These are phyloP conservation scores for Scleroderma bovista DNA, from an alignment of 768 basidiomycete species.

Conservation along the genomic window DNA sequence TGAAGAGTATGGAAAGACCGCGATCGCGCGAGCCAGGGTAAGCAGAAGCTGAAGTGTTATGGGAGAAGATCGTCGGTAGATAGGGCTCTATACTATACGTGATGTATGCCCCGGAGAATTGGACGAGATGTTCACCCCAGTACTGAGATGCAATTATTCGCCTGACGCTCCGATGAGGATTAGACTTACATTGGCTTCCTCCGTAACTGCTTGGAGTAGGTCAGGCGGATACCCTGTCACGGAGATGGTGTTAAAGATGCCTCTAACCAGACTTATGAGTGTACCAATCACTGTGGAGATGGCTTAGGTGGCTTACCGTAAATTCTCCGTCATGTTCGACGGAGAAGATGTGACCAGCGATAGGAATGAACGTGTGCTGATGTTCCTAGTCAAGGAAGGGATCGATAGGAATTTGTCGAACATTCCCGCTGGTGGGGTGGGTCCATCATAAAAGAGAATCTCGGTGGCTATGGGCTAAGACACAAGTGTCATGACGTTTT, in stretches of 20 bases:
- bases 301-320: neutral
- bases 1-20: constrained; percentile 38
- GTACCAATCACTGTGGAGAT: neutral
- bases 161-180: constrained; percentile 35
- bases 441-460: constrained; percentile 51
- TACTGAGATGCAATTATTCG: constrained; percentile 26
- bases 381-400: neutral
- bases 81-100: constrained; percentile 51
- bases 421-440: neutral
- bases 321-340: neutral
- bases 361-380: neutral
- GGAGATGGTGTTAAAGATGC: constrained; percentile 5
- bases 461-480: constrained; percentile 16
- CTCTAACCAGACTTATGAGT: neutral
- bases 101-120: constrained; percentile 32
- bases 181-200: constrained; percentile 10
- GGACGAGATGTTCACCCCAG: constrained; percentile 36
- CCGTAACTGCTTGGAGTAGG: constrained; percentile 1
- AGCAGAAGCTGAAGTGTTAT: constrained; percentile 33
- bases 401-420: neutral
- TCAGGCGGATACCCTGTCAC: neutral
- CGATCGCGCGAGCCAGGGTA: constrained; percentile 37
- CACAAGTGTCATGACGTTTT: too few species aligned
- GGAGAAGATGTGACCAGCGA: neutral
- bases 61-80: constrained; percentile 35